Evolutionary conservation across 2,329 filamentous ascomycete species (phyloP).

Genomic region (Elsinoe ampelina): DNA sequence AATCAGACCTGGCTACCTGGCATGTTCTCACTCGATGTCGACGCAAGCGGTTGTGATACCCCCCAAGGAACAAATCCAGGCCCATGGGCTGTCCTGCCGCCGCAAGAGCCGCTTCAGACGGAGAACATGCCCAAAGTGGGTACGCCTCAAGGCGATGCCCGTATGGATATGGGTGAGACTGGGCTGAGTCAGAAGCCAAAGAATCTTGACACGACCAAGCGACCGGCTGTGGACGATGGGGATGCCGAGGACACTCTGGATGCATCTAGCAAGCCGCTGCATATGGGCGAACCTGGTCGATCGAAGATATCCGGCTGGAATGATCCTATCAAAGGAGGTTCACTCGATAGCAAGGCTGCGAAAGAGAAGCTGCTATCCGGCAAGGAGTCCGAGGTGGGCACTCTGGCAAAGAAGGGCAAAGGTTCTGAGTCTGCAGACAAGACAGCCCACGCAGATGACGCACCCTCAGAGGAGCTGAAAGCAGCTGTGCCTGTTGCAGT

Average conservation of each 20-base stretch:
- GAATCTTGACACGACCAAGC: conserved; percentile 1
- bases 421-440: background rate
- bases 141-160: background rate
- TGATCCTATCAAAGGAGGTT: conserved; percentile 17
- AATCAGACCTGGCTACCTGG: conserved; percentile 61
- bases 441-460: background rate
- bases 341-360: conserved; percentile 14
- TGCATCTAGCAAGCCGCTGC: conserved; percentile 4
- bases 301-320: conserved; percentile 19
- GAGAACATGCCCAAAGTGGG: conserved; percentile 3
- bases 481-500: background rate
- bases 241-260: conserved; percentile 11
- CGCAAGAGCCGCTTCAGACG: background rate
- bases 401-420: background rate
- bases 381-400: background rate
- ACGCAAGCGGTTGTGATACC: conserved; percentile 69
- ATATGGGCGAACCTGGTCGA: conserved; percentile 14
- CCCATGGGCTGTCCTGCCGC: conserved; percentile 2
- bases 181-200: conserved; percentile 11
- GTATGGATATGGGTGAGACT: conserved; percentile 12
- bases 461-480: background rate
- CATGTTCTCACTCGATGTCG: conserved; percentile 68
- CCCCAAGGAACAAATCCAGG: conserved; percentile 30
- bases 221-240: background rate
- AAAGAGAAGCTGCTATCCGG: conserved; percentile 6